Evolutionary conservation across 164 flowering plant genomes (phyloP).

Genomic region (Santalum album): DNA sequence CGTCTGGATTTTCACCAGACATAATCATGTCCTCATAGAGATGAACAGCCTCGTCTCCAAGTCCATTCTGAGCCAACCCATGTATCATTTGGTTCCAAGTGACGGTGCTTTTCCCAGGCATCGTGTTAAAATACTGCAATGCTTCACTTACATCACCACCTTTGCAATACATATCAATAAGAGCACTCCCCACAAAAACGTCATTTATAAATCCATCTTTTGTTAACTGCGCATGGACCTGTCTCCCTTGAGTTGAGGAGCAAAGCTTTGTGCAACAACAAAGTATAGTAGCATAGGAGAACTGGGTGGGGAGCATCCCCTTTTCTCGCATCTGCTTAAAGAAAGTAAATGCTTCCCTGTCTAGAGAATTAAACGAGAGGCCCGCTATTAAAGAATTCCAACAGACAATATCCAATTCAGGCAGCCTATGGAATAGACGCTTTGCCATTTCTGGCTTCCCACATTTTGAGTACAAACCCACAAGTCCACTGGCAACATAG

Average conservation of each 20-base stretch:
- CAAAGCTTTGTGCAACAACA: constrained; percentile 48
- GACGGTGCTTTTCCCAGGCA: constrained; percentile 47
- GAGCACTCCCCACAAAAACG: constrained; percentile 65
- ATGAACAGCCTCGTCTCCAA: constrained; percentile 48
- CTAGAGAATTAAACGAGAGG: constrained; percentile 42
- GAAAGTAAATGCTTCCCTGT: constrained; percentile 46
- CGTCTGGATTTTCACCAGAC: constrained; percentile 51
- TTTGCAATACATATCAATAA: constrained; percentile 62
- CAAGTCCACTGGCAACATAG: constrained; percentile 67
- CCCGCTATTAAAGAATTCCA: constrained; percentile 82
- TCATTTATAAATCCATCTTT: constrained; percentile 49
- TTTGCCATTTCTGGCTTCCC: constrained; percentile 40
- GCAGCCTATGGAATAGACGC: constrained; percentile 31
- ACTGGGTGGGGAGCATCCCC: constrained; percentile 48
- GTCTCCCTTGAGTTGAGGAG: constrained; percentile 49
- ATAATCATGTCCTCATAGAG: constrained; percentile 50
- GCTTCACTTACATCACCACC: constrained; percentile 62
- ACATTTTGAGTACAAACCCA: constrained; percentile 68
- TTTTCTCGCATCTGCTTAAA: constrained; percentile 49
- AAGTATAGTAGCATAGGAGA: constrained; percentile 50
- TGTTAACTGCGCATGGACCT: constrained; percentile 39
- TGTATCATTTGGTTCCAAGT: constrained; percentile 90
- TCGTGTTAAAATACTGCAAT: constrained; percentile 35
- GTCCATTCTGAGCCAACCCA: constrained; percentile 83
- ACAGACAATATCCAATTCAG: constrained; percentile 51